Conservation (phyloP, 1,139 yeast genomes). For the Debaryomycetaceae sp. region DNA sequence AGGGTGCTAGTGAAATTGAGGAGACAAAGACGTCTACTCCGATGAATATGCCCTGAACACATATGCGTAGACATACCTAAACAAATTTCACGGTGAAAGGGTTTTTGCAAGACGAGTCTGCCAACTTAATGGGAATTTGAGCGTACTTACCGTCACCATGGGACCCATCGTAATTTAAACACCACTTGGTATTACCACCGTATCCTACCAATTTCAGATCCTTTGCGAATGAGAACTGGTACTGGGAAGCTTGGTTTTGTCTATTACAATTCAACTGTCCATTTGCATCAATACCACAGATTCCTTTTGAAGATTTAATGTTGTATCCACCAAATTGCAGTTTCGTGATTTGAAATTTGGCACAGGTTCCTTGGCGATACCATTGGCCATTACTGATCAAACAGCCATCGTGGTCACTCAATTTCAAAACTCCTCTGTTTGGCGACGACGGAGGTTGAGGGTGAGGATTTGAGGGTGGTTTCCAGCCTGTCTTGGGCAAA, state of each 20-base stretch:
- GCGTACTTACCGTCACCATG: conserved; percentile 25
- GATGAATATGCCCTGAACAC: too few relatives aligned
- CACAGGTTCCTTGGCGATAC: conserved; percentile 84
- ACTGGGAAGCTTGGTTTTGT: conserved; percentile 29
- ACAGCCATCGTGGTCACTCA: conserved; percentile 65
- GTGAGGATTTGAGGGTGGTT: conserved; percentile 21
- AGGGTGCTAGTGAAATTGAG: too few relatives aligned
- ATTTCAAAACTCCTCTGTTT: conserved; percentile 41
- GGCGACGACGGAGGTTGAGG: conserved; percentile 33
- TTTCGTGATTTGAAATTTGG: conserved; percentile 54
- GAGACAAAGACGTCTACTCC: too few relatives aligned
- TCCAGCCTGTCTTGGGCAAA: conserved; percentile 61
- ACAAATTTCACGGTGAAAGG: conserved; percentile 14
- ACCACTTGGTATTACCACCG: conserved; percentile 67
- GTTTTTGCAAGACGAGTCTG: conserved; percentile 16
- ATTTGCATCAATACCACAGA: conserved; percentile 53
- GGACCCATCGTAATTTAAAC: conserved; percentile 40
- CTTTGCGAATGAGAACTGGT: conserved; percentile 53
- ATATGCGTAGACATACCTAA: too few relatives aligned
- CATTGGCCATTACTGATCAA: conserved; percentile 82
- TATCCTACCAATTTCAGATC: conserved; percentile 49
- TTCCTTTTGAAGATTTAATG: conserved; percentile 65
- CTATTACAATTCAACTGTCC: conserved; percentile 34
- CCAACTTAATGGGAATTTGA: conserved; percentile 23
- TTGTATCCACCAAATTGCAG: conserved; percentile 73